phyloP scores from a whole-genome alignment of 768 basidiomycete genomes.

The Calvatia gigantea region DNA sequence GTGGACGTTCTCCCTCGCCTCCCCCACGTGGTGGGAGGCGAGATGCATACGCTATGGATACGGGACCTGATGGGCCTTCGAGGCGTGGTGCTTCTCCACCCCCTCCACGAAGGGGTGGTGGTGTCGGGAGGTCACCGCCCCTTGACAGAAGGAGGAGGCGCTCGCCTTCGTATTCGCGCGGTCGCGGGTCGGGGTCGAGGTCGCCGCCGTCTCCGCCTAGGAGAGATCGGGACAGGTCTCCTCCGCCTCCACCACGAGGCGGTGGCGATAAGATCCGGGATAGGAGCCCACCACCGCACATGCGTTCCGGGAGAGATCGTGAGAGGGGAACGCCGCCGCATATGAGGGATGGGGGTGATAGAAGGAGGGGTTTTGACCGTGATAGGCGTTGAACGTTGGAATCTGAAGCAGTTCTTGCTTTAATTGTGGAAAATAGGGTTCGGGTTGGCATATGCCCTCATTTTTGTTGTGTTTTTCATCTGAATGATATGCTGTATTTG shows the following conservation, averaged over 20 bases:
- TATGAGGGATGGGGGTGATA: conserved; percentile 4
- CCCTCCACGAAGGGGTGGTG: conserved; percentile 17
- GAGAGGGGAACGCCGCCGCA: conserved; percentile 9
- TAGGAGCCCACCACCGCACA: conserved; percentile 5
- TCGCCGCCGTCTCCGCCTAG: conserved; percentile 19
- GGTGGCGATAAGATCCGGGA: conserved; percentile 14
- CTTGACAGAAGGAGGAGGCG: conserved; percentile 14
- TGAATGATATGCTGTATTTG: too few species aligned
- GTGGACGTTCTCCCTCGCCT: conserved; percentile 12
- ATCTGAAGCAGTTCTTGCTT: too few species aligned
- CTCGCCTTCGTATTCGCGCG: conserved; percentile 9
- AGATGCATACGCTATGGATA: conserved; percentile 10
- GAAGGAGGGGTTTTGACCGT: conserved; percentile 5
- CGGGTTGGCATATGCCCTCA: too few species aligned
- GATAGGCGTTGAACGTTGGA: conserved; percentile 4
- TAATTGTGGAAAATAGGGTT: too few species aligned
- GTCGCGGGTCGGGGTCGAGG: conserved; percentile 10
- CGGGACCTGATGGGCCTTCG: conserved; percentile 9
- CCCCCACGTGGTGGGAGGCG: conserved; percentile 7
- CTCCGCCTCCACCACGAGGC: conserved; percentile 13
- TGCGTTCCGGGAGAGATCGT: conserved; percentile 6
- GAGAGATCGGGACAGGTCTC: conserved; percentile 13
- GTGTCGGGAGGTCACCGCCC: background rate
- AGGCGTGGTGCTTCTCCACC: conserved; percentile 19
- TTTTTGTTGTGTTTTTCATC: too few species aligned